Evolutionary conservation across 345 rosid species (phyloP), one percentile per base, ranked within the genome.

Genomic region (Theobroma cacao): DNA sequence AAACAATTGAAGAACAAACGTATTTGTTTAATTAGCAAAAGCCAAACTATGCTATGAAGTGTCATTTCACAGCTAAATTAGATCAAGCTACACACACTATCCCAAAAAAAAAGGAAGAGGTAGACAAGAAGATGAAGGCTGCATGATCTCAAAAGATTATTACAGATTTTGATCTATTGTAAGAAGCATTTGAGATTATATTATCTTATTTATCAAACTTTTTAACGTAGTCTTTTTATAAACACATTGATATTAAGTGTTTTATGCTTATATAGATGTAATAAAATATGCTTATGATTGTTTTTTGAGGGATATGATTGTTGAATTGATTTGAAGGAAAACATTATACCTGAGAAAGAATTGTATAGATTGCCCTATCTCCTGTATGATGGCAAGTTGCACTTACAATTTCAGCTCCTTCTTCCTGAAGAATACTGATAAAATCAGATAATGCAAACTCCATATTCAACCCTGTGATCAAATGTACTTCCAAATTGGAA

Each of bases 361-460:
- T 67, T 43, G 53, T 67, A 15, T 26, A 67, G 20, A 67, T 41
- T 22, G 72, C 72, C 72, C 33, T 67, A 43, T 67, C 72, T 67
- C 72, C 72, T 12, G 31, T 33, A 24, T 43, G 72, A 43, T 67
- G 72, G 33, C 72, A 67, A 67, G 34, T 41, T 41, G 72, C 72
- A 41, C 53, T 67, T 24, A 67, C 12, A 26, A 67, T 67, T 24
- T 67, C 72, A 67, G 53, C 72, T 67, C 53, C 69, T 64, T 64
- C 69, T 64, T 64, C 47, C 22, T 64, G 69, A 64, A 64, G 69
- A 64, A 64, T 64, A 26, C 12, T 43, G 33, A 67, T 67, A 45
- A 67, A 41, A 41, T 67, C 52, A 41, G 72, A 67, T 47, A 67
- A 67, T 41, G 72, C 53, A 43, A 43, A 67, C 53, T 45, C 53